A percentile compares a stretch with the other conserved stretches of the same genome.
Evolutionary conservation across 2,329 filamentous ascomycete species (phyloP).

Genomic region (Zymoseptoria ardabiliae): DNA sequence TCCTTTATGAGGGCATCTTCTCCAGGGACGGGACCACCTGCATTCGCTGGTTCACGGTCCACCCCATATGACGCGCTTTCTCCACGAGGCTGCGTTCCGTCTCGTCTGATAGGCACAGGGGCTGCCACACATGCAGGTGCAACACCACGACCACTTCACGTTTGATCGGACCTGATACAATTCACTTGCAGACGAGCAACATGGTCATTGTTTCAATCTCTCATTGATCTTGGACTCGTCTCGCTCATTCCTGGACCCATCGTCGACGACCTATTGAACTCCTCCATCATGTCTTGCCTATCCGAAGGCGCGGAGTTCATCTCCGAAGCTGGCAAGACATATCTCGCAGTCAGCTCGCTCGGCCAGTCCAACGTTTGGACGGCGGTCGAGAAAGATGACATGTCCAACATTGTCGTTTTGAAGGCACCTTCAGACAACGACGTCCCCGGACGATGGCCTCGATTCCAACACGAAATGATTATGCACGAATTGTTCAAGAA

Average conservation of each 20-base stretch:
- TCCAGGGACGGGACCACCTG: too few relatives aligned
- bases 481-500: slow-evolving; percentile 27
- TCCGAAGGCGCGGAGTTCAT: slow-evolving; percentile 18
- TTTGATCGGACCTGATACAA: neutral
- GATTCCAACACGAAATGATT: slow-evolving; percentile 25
- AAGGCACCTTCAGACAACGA: slow-evolving; percentile 22
- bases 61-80: neutral
- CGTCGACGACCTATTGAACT: neutral
- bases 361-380: slow-evolving; percentile 26
- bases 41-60: neutral
- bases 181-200: neutral
- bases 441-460: slow-evolving; percentile 14
- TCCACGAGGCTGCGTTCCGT: neutral
- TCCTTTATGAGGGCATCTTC: neutral
- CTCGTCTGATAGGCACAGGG: neutral
- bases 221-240: neutral
- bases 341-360: slow-evolving; percentile 23
- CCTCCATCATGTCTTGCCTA: slow-evolving; percentile 4
- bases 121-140: neutral
- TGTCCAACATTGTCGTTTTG: slow-evolving; percentile 20
- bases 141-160: neutral
- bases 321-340: slow-evolving; percentile 21
- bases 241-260: neutral
- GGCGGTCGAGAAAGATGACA: slow-evolving; percentile 13
- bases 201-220: neutral